phyloP scores from a whole-genome alignment of 225 moss, liverwort and hornwort genomes.

The Thuidium tamariscinum region DNA sequence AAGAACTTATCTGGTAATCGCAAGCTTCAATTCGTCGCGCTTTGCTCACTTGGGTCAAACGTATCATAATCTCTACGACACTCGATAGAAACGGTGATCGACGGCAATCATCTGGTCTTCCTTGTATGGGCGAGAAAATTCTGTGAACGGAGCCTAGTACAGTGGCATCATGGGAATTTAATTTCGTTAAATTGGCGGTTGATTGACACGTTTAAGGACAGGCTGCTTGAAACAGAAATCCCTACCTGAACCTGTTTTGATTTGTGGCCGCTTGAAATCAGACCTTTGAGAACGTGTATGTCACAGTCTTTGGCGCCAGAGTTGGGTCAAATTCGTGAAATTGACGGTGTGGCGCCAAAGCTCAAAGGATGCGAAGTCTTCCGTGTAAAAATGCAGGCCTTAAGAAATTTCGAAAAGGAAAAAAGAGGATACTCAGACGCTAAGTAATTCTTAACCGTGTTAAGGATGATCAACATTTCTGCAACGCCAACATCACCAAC shows the following conservation, averaged over 20 bases:
- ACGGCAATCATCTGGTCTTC: neutral
- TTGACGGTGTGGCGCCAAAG: neutral
- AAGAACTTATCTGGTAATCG: neutral
- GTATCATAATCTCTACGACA: neutral
- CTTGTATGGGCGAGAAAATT: neutral
- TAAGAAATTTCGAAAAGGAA: neutral
- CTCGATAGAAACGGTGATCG: neutral
- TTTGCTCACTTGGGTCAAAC: neutral
- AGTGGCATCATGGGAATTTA: neutral
- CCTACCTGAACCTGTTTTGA: neutral
- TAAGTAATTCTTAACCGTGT: constrained; percentile 37
- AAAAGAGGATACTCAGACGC: constrained; percentile 8
- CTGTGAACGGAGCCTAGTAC: neutral
- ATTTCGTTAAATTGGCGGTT: neutral
- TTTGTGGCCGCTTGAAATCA: neutral
- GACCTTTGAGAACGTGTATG: neutral
- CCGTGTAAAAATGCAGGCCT: neutral
- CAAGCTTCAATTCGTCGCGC: neutral
- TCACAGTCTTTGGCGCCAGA: neutral
- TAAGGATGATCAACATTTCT: constrained; percentile 23
- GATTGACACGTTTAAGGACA: neutral
- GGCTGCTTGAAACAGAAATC: no score
- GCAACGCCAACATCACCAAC: neutral
- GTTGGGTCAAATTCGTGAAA: neutral
- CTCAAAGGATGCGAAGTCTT: neutral